Evolutionary conservation across 441 rosid genomes (phyloP).

Genomic region (Breynia disticha): DNA sequence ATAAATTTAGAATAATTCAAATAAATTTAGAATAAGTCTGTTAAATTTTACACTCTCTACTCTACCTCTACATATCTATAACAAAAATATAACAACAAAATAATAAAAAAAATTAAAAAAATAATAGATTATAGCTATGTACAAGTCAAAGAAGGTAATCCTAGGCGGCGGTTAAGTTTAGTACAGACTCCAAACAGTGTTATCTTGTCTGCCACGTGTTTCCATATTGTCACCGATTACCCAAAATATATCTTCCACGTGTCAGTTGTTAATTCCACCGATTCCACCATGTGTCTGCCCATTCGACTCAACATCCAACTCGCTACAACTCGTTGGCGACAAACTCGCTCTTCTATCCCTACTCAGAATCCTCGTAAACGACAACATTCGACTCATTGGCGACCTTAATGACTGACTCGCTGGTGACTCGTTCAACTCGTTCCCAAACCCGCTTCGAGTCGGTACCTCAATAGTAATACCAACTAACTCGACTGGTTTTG

Average conservation of each 20-base stretch:
- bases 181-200: too few species aligned
- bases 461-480: constrained; percentile 35
- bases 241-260: not conserved
- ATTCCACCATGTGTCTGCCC: not conserved
- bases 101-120: too few species aligned
- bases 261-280: not conserved
- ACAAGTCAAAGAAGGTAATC: too few species aligned
- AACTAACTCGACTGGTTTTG: constrained; percentile 33
- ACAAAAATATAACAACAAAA: too few species aligned
- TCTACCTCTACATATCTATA: too few species aligned
- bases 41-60: too few species aligned
- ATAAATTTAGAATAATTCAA: too few species aligned
- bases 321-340: constrained; percentile 19
- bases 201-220: too few species aligned
- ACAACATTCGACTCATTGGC: constrained; percentile 66
- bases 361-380: constrained; percentile 59
- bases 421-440: constrained; percentile 27
- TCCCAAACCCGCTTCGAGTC: constrained; percentile 27
- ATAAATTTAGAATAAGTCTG: too few species aligned
- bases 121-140: too few species aligned
- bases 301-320: not conserved
- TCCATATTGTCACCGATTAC: too few species aligned
- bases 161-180: too few species aligned
- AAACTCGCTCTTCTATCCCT: constrained; percentile 38
- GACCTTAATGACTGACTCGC: constrained; percentile 43